Conservation (phyloP, 306 rosid species). For the Cucumis hystrix region DNA sequence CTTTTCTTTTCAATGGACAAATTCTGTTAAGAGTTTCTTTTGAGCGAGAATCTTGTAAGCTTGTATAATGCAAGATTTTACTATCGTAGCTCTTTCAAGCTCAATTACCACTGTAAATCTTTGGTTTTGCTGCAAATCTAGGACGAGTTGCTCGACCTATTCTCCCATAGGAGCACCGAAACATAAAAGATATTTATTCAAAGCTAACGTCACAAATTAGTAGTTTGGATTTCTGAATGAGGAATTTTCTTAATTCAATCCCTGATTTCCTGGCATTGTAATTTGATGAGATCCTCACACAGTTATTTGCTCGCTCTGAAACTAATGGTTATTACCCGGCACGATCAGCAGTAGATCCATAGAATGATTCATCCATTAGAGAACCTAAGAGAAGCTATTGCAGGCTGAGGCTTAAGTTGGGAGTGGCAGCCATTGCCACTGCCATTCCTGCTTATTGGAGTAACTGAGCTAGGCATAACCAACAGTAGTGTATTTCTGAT, state of each 20-base stretch:
- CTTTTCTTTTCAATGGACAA: background rate
- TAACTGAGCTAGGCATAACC: constrained; percentile 19
- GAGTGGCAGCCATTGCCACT: constrained; percentile 41
- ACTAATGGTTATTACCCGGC: constrained; percentile 37
- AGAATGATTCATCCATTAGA: constrained; percentile 22
- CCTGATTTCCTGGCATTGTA: constrained; percentile 8
- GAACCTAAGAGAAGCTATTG: constrained; percentile 35
- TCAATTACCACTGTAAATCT: background rate
- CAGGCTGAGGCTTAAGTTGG: constrained; percentile 63
- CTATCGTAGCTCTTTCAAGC: background rate
- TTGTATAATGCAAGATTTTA: background rate
- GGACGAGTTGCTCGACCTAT: constrained; percentile 65
- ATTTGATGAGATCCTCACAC: constrained; percentile 12
- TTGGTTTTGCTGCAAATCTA: constrained; percentile 35
- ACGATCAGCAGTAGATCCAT: constrained; percentile 30
- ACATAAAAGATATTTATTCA: constrained; percentile 33
- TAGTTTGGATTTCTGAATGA: constrained; percentile 21
- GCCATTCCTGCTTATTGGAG: constrained; percentile 61
- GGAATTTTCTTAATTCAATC: constrained; percentile 25
- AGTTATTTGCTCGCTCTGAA: constrained; percentile 23
- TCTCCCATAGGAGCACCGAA: constrained; percentile 40
- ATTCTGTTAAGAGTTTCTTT: background rate
- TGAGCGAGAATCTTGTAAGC: background rate
- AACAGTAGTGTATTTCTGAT: background rate
- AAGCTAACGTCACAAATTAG: constrained; percentile 21